Conservation (phyloP, 1,139 yeast species). For the Entelexis paramagnoliae region DNA sequence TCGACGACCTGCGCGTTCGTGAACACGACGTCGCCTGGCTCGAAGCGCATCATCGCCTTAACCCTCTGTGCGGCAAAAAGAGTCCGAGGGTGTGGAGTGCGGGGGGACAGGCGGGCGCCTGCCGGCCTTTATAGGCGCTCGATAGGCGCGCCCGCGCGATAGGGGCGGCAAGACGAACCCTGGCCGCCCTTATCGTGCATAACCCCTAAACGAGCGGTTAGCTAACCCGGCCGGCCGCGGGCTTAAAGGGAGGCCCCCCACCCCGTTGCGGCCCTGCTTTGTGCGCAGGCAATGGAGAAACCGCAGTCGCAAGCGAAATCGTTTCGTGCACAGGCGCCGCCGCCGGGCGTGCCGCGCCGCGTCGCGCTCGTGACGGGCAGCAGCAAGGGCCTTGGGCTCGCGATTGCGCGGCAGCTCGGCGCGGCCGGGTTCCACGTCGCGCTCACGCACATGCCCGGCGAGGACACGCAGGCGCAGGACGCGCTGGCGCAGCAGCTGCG, state of each 20-base stretch:
- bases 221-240: background rate
- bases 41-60: background rate
- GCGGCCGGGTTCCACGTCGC: slow-evolving; percentile 17
- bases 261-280: background rate
- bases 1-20: slow-evolving; percentile 12
- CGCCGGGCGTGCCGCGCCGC: slow-evolving; percentile 13
- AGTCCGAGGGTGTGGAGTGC: no score
- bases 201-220: background rate
- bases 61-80: no score
- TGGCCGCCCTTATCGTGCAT: slow-evolving; percentile 3
- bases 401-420: slow-evolving; percentile 19
- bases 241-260: background rate
- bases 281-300: no score
- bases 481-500: slow-evolving; percentile 14
- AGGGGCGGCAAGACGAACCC: background rate
- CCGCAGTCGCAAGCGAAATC: background rate
- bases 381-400: slow-evolving; percentile 20
- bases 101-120: no score
- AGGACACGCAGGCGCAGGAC: background rate
- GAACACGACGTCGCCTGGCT: slow-evolving; percentile 3
- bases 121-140: background rate
- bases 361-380: slow-evolving; percentile 21
- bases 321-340: slow-evolving; percentile 8
- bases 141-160: background rate
- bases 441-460: slow-evolving; percentile 18